Base-by-base conservation (phyloP, 225 moss, liverwort and hornwort species). In the Straminergon stramineum region DNA sequence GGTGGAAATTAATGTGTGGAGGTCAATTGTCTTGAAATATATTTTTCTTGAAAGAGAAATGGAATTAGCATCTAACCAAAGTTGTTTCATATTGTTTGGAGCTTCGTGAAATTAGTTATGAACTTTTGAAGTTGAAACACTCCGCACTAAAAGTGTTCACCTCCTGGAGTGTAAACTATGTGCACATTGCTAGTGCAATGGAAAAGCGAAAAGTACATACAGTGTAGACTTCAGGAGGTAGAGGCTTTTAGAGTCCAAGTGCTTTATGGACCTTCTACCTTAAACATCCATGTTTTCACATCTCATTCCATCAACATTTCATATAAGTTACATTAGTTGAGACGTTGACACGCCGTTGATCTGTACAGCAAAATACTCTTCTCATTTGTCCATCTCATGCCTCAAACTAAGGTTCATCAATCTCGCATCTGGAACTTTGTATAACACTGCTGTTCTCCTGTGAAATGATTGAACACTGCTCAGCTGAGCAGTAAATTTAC, bases 221-320 rank as follows among this genome's bases (percentile, higher is more conserved):
- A 43, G 3, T 41, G 3, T 16, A 9, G 0, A 5, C 5, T 41
- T 43, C 1, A 71, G 0, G 16, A 43, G 2, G 16, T 27, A 5
- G 9, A 43, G 2, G 3, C 3, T 73, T 43, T 41, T 15, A 26
- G 15, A 69, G 7, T 4, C 22, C 13, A 7, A 69, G 4, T 1
- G 0, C 7, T 69, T n/a, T 2, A 13, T n/a, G 1, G 7, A 69
- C 10, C 4, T 22, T 21, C 11, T 67, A 11, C 6, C 6, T 35
- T 35, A 3, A 66, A 7, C n/a, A n/a, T 69, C 39, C 3, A 70
- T 13, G 12, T 70, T 41, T 71, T 0, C 2, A 26, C 39, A 39
- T 69, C 13, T 41, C 73, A 73, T 43, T 73, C 27, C 15, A 43
- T 73, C 15, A 73, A 27, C 15, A 73, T 15, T 73, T 73, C 5